phyloP scores from a whole-genome alignment of 495 filamentous ascomycete genomes.

The Friedmanniomyces simplex region DNA sequence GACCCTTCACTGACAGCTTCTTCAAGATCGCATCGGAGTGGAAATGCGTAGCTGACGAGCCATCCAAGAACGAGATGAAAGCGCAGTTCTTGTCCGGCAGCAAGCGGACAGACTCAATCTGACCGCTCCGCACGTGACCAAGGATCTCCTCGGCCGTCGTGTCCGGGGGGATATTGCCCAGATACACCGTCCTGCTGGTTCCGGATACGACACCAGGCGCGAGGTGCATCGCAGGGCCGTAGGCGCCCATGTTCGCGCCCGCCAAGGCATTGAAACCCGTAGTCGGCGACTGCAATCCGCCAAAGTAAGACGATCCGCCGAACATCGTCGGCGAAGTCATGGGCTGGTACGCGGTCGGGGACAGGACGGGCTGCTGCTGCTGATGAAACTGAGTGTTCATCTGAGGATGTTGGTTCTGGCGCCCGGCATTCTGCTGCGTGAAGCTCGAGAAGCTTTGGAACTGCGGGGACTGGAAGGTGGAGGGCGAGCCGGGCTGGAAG shows the following conservation, averaged over 20 bases:
- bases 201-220: constrained; percentile 71
- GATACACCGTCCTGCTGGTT: constrained; percentile 90
- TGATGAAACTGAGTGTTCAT: constrained; percentile 52
- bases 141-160: constrained; percentile 97
- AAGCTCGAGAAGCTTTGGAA: constrained; percentile 77
- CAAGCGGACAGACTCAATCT: constrained; percentile 94
- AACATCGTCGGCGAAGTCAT: constrained; percentile 68
- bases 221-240: constrained; percentile 60
- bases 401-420: constrained; percentile 47
- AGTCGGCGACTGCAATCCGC: constrained; percentile 77
- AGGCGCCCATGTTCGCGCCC: constrained; percentile 43
- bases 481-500: constrained; percentile 89
- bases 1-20: constrained; percentile 93
- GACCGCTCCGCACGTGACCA: constrained; percentile 91
- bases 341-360: constrained; percentile 54
- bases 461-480: constrained; percentile 78
- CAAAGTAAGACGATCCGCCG: constrained; percentile 60
- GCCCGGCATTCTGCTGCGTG: constrained; percentile 47
- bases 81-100: constrained; percentile 99
- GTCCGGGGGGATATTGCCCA: constrained; percentile 95
- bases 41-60: constrained; percentile 94
- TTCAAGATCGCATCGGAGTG: constrained; percentile 99
- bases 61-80: constrained; percentile 97
- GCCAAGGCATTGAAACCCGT: constrained; percentile 55
- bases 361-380: constrained; percentile 52